Evolutionary conservation across 805 yeast genomes (phyloP).

Genomic region (Candida suzukii): DNA sequence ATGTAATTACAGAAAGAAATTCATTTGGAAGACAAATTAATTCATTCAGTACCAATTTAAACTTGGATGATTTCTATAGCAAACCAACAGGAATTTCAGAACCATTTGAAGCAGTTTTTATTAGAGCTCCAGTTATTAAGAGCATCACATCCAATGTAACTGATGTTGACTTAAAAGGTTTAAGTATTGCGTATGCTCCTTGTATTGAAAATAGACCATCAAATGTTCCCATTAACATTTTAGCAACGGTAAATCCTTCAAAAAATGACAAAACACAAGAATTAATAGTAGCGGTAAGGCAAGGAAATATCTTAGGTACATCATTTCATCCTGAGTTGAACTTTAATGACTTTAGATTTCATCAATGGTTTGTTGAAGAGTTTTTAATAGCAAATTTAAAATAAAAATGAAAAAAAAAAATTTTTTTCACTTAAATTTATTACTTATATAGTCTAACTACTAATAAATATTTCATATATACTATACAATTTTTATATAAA

Average conservation of each 20-base stretch:
- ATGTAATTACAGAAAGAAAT: conserved; percentile 58
- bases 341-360: conserved; percentile 50
- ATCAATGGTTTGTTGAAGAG: conserved; percentile 61
- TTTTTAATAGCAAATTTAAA: conserved; percentile 33
- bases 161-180: background rate
- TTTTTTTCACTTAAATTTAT: too few relatives aligned
- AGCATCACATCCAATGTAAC: background rate
- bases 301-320: conserved; percentile 61
- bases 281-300: conserved; percentile 65
- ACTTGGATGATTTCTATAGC: conserved; percentile 27
- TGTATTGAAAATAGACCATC: background rate
- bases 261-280: conserved; percentile 12
- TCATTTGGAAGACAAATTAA: conserved; percentile 76
- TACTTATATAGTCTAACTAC: too few relatives aligned
- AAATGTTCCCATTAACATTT: background rate
- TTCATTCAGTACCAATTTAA: conserved; percentile 46
- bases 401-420: too few relatives aligned
- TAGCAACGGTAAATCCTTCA: background rate
- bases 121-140: conserved; percentile 67
- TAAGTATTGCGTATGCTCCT: background rate
- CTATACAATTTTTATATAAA: too few relatives aligned
- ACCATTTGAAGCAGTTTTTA: conserved; percentile 47
- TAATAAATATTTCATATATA: too few relatives aligned
- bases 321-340: conserved; percentile 74
- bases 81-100: conserved; percentile 2